phyloP scores from a whole-genome alignment of 257 asterid species.

The Plantago elongata region DNA sequence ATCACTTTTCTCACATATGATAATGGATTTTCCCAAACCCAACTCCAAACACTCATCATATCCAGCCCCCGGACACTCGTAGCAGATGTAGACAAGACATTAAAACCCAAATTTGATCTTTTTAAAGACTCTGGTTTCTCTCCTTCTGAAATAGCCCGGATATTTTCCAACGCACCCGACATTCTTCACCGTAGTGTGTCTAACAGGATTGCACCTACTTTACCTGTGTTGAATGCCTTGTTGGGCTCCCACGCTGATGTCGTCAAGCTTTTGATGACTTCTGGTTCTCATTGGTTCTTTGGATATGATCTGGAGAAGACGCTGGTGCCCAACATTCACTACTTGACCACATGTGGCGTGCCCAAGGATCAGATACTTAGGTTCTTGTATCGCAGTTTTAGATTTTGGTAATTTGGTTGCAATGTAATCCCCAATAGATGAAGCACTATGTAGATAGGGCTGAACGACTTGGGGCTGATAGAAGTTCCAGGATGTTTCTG shows the following conservation, averaged over 20 bases:
- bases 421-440: constrained; percentile 7
- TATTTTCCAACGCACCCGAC: background rate
- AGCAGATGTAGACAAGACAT: background rate
- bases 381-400: background rate
- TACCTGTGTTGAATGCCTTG: constrained; percentile 5
- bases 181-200: background rate
- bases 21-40: constrained; percentile 4
- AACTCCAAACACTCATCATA: background rate
- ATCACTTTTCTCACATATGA: background rate
- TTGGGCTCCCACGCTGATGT: background rate
- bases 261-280: constrained; percentile 1
- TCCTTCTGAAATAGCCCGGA: background rate
- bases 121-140: background rate
- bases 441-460: background rate
- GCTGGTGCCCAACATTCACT: background rate
- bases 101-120: constrained; percentile 8
- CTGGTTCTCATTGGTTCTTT: background rate
- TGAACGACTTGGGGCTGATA: background rate
- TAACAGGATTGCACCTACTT: background rate
- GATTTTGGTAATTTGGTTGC: background rate
- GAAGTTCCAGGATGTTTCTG: constrained; percentile 5
- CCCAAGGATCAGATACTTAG: background rate
- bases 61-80: background rate
- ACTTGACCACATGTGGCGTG: constrained; percentile 5
- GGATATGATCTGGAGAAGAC: background rate